Percentiles rank a stretch among this genome's conserved stretches.
These are phyloP conservation scores for Dryas alaskensis DNA, from an alignment of 306 rosid genomes.

Conservation along the genomic window DNA sequence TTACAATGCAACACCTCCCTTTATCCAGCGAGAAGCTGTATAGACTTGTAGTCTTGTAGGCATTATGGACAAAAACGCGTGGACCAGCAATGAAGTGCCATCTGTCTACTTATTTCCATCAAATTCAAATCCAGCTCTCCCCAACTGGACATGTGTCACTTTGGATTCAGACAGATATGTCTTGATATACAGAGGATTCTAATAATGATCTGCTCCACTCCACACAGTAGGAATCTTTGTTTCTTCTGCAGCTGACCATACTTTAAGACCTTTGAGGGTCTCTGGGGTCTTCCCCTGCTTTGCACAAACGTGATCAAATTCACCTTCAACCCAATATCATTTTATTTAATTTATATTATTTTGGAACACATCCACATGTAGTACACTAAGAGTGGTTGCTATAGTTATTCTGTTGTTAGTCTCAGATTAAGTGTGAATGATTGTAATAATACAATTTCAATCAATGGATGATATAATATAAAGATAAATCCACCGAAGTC, in stretches of 20 bases:
- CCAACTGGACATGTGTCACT: background rate
- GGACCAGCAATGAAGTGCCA: background rate
- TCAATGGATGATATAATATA: no score
- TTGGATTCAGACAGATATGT: background rate
- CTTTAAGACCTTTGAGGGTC: background rate
- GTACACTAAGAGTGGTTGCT: no score
- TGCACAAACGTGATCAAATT: background rate
- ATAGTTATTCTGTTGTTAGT: no score
- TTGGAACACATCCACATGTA: no score
- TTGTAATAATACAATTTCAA: no score
- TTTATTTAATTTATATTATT: no score
- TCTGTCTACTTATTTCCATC: no score
- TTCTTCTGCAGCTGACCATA: background rate
- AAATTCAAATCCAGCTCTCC: background rate
- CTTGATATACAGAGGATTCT: background rate
- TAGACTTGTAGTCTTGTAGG: no score
- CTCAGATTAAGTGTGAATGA: no score
- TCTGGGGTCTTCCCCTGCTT: background rate
- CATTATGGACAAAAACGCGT: background rate
- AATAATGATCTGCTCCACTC: background rate
- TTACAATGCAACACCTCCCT: background rate
- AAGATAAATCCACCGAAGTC: no score
- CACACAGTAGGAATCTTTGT: background rate
- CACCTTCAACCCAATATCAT: no score
- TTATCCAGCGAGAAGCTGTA: background rate